A percentile compares a stretch with the other conserved stretches of the same genome.
Conservation (phyloP, 2,329 filamentous ascomycete genomes). For the Botrytis galanthina region DNA sequence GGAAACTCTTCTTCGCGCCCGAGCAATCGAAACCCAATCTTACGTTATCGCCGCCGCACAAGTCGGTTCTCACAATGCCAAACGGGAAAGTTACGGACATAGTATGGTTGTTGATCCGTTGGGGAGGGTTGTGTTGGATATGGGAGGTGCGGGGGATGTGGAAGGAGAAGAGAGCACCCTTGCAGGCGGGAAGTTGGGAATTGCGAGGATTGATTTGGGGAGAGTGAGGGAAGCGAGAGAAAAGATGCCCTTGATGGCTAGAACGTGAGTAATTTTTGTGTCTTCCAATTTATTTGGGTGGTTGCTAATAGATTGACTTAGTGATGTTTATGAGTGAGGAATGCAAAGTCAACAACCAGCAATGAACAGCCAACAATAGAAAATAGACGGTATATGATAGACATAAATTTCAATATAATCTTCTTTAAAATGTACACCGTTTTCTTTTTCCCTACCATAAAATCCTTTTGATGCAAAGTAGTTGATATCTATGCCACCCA, state of each 20-base stretch:
- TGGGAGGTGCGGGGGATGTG: slow-evolving; percentile 46
- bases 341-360: background rate
- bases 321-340: slow-evolving; percentile 28
- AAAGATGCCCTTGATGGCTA: slow-evolving; percentile 56
- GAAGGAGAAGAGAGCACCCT: slow-evolving; percentile 37
- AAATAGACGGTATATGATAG: background rate
- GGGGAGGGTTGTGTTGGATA: slow-evolving; percentile 70
- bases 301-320: slow-evolving; percentile 17
- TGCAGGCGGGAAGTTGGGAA: slow-evolving; percentile 44
- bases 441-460: slow-evolving; percentile 12
- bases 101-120: slow-evolving; percentile 85
- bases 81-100: slow-evolving; percentile 78
- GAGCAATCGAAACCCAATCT: slow-evolving; percentile 85
- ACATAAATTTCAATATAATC: background rate
- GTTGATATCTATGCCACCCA: slow-evolving; percentile 35
- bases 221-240: slow-evolving; percentile 51
- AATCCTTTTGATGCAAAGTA: slow-evolving; percentile 33
- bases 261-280: slow-evolving; percentile 38
- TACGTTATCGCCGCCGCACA: slow-evolving; percentile 89
- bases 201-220: slow-evolving; percentile 54
- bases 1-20: slow-evolving; percentile 72
- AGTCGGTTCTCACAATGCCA: slow-evolving; percentile 69
- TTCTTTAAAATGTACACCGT: background rate
- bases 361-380: background rate
- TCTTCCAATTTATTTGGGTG: background rate